A percentile compares a stretch with the other conserved stretches of the same genome.
These are phyloP conservation scores for Begonia peltatifolia DNA, from an alignment of 306 rosid genomes.

Conservation along the genomic window DNA sequence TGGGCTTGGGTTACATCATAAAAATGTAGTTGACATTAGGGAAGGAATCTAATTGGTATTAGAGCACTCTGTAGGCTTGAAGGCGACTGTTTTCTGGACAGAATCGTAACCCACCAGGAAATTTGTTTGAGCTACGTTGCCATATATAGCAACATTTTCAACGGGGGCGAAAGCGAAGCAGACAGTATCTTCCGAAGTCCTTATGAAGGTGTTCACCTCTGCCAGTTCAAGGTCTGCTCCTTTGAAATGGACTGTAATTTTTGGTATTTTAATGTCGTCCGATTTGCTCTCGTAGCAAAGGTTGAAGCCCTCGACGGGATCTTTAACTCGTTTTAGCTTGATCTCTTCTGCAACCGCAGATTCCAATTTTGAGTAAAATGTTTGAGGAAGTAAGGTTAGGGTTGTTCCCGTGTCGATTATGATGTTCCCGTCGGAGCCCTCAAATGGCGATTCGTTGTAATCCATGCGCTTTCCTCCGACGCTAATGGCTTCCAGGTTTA, in stretches of 20 bases:
- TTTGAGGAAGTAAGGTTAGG: conserved; percentile 2
- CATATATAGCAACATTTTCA: conserved; percentile 7
- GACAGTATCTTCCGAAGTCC: not conserved
- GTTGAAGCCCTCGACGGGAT: not conserved
- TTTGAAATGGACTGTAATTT: conserved; percentile 5
- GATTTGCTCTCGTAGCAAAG: conserved; percentile 8
- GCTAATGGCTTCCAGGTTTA: conserved; percentile 17
- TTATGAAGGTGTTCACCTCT: conserved; percentile 12
- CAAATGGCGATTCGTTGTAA: not conserved
- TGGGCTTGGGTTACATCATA: too few relatives aligned
- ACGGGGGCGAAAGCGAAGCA: conserved; percentile 29
- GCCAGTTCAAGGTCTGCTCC: conserved; percentile 9
- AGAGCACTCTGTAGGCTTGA: conserved; percentile 28
- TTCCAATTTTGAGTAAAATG: conserved; percentile 4
- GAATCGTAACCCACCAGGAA: conserved; percentile 46
- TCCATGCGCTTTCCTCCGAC: conserved; percentile 5
- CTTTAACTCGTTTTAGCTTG: not conserved
- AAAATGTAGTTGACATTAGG: too few relatives aligned
- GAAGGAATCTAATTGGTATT: too few relatives aligned
- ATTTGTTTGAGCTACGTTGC: conserved; percentile 37
- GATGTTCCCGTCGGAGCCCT: conserved; percentile 4
- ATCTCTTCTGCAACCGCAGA: not conserved
- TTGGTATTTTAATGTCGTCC: not conserved
- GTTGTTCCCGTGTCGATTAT: conserved; percentile 30
- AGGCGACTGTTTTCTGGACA: conserved; percentile 11